Evolutionary conservation across 177 flowering plant genomes (phyloP), one percentile per base, ranked within the genome.

Genomic region (Telopea speciosissima): DNA sequence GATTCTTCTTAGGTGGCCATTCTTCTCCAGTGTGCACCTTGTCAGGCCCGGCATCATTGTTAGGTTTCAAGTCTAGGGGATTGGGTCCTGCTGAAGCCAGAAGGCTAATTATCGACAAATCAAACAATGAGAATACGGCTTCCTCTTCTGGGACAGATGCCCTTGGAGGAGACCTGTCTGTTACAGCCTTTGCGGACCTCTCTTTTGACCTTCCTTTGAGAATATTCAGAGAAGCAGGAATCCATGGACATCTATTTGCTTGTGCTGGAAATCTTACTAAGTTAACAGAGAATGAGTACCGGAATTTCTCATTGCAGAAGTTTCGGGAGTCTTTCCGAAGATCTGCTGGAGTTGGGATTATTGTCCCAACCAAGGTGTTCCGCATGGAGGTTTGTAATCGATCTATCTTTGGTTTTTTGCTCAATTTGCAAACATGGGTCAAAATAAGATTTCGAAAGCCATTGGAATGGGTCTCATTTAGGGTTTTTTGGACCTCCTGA

Each of bases 1-100:
- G 94, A 72, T 94, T 87, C 80, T 94, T 89, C 86, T 74, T 92
- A 77, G 97, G 99, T 69, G 96, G 97, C 42, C 83, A 94, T 68
- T 70, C 87, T 66, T 92, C 97, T 70, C 92, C 97, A 61, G 85
- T 94, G 72, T 90, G 97, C 72, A 72, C 85, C 24, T 74, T 94
- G 74, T 89, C 89, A 65, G 95, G 97, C 22, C 97, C 95, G 54
- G 76, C 83, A 31, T 74, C 93, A 65, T 36, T 94, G 70, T 79
- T 89, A 69, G 98, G 98, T 40, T 90, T 92, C 73, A 88, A 84
- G 76, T 73, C 87, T 3, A 84, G 97, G 72, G 98, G 97, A 61
- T 36, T 92, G 61, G 97, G 97, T 28, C 97, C 90, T 52, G 84
- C 85, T 65, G 97, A 92, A 66, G 78, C 84, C 22, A 82, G 92